Conservation (phyloP, 1,284 basidiomycete genomes). For the Vanrija humicola region DNA sequence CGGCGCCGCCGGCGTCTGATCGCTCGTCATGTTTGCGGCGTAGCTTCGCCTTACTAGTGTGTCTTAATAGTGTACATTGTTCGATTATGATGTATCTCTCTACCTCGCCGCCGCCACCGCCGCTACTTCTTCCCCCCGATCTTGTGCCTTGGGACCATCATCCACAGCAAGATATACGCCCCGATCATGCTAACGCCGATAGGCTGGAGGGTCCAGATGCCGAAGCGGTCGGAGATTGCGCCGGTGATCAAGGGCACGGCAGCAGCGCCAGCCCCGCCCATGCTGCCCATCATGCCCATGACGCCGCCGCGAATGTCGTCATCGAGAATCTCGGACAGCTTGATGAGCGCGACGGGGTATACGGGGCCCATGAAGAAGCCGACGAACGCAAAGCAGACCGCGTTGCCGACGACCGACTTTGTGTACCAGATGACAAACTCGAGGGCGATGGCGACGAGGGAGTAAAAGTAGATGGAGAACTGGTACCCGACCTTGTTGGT, state of each 20-base stretch:
- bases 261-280: constrained; percentile 62
- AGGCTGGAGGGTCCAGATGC: constrained; percentile 59
- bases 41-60: too few species aligned
- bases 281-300: constrained; percentile 58
- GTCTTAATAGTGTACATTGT: too few species aligned
- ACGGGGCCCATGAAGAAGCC: constrained; percentile 54
- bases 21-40: too few species aligned
- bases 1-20: too few species aligned
- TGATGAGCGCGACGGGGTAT: constrained; percentile 61
- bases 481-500: constrained; percentile 24
- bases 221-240: constrained; percentile 11
- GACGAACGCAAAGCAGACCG: constrained; percentile 57
- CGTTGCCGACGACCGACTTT: constrained; percentile 55
- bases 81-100: too few species aligned
- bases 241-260: constrained; percentile 54
- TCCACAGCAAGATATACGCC: constrained; percentile 7
- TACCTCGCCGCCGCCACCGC: too few species aligned
- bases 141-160: constrained; percentile 6
- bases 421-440: constrained; percentile 60
- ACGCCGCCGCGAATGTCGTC: constrained; percentile 59
- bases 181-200: constrained; percentile 74
- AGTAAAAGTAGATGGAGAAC: constrained; percentile 22
- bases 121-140: background rate
- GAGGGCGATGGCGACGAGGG: constrained; percentile 34
- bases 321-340: constrained; percentile 57